These are phyloP conservation scores for Rubia peregrina DNA, from an alignment of 305 asterid genomes.

Conservation along the genomic window DNA sequence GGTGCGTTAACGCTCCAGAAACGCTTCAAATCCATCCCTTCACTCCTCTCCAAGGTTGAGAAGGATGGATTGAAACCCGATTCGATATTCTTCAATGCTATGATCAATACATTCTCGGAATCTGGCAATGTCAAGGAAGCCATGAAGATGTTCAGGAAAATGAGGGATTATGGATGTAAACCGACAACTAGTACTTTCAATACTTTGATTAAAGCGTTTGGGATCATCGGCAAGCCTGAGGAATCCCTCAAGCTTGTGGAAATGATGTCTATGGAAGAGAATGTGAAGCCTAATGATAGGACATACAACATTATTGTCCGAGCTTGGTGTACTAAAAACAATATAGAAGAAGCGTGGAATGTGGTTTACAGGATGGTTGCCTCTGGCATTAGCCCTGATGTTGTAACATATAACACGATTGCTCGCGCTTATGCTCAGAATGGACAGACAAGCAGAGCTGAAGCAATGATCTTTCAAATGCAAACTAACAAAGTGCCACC, in stretches of 20 bases:
- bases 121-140: conserved; percentile 82
- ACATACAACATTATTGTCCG: conserved; percentile 76
- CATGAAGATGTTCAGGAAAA: conserved; percentile 53
- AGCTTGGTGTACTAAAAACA: conserved; percentile 76
- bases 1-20: conserved; percentile 72
- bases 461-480: conserved; percentile 64
- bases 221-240: conserved; percentile 70
- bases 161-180: conserved; percentile 76
- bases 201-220: conserved; percentile 83
- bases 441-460: conserved; percentile 60
- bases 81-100: conserved; percentile 83
- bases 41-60: conserved; percentile 64
- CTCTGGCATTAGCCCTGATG: conserved; percentile 65
- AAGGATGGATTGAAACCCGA: conserved; percentile 71
- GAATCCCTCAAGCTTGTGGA: conserved; percentile 68
- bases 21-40: conserved; percentile 68
- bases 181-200: conserved; percentile 78
- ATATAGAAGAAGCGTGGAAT: conserved; percentile 64
- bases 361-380: conserved; percentile 56
- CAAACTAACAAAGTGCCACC: conserved; percentile 51
- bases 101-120: conserved; percentile 92
- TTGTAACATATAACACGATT: conserved; percentile 70
- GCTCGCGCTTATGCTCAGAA: conserved; percentile 71
- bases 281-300: conserved; percentile 69
- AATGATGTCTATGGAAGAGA: conserved; percentile 43